These are phyloP conservation scores for Dianthus caryophyllus DNA, from an alignment of 148 eudicot species.

Conservation along the genomic window DNA sequence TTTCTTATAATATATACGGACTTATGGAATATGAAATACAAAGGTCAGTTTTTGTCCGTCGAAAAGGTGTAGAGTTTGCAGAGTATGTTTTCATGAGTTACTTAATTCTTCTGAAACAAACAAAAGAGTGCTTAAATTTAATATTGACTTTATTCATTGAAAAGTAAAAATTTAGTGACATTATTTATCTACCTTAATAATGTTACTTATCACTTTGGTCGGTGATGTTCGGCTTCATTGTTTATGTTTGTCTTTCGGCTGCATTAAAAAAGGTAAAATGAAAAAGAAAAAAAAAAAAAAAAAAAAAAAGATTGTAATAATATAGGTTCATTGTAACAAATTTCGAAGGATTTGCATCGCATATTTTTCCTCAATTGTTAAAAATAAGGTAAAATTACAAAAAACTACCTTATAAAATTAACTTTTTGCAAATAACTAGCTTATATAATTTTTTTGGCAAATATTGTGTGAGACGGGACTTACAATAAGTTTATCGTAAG, in stretches of 20 bases:
- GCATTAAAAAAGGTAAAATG: background rate
- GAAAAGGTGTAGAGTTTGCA: background rate
- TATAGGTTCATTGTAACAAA: too few relatives aligned
- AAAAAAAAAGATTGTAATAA: too few relatives aligned
- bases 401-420: too few relatives aligned
- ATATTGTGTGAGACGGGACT: too few relatives aligned
- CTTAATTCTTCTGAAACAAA: background rate
- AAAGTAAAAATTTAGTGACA: background rate
- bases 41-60: slow-evolving; percentile 4
- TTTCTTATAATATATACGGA: too few relatives aligned
- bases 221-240: background rate
- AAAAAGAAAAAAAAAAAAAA: too few relatives aligned
- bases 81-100: background rate
- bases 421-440: too few relatives aligned
- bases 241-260: background rate
- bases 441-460: too few relatives aligned
- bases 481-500: too few relatives aligned
- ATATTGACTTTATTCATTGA: background rate
- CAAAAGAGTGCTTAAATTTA: background rate
- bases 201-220: slow-evolving; percentile 8
- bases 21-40: background rate
- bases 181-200: slow-evolving; percentile 6
- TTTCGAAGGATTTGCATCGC: too few relatives aligned
- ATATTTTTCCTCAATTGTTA: too few relatives aligned
- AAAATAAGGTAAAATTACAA: too few relatives aligned